phyloP scores from a whole-genome alignment of 73 alveolate genomes.

The Symbiodinium pilosum region DNA sequence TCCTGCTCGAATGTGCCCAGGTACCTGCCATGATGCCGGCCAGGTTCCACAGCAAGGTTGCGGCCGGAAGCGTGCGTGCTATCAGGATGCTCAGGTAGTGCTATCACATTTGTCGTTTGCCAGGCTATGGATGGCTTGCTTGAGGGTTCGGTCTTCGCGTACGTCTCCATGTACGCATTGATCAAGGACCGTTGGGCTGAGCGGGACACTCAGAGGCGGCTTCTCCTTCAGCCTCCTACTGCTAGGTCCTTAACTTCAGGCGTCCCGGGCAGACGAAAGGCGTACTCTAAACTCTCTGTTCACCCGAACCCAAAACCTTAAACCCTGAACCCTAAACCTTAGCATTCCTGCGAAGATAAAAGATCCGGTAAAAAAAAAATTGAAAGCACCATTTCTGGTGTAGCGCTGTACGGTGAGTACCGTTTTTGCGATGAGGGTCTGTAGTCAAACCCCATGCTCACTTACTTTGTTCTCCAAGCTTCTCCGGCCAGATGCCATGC shows the following conservation, averaged over 20 bases:
- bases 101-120: neutral
- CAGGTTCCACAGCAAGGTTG: constrained; percentile 80
- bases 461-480: too few relatives aligned
- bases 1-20: neutral
- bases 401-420: too few relatives aligned
- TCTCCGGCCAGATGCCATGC: too few relatives aligned
- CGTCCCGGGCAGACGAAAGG: too few relatives aligned
- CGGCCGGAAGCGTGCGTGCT: too few relatives aligned
- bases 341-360: too few relatives aligned
- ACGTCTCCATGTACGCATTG: constrained; percentile 87
- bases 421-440: too few relatives aligned
- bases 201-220: neutral
- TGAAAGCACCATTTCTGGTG: too few relatives aligned
- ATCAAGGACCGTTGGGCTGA: constrained; percentile 92
- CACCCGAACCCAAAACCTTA: too few relatives aligned
- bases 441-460: too few relatives aligned
- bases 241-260: neutral
- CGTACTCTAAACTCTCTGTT: neutral
- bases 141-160: constrained; percentile 72
- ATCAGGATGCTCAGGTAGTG: neutral
- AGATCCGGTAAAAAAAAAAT: too few relatives aligned
- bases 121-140: constrained; percentile 93
- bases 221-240: neutral
- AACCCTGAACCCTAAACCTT: too few relatives aligned
- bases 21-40: constrained; percentile 94